Conservation (phyloP, 305 asterid genomes). For the Ajuga reptans region DNA sequence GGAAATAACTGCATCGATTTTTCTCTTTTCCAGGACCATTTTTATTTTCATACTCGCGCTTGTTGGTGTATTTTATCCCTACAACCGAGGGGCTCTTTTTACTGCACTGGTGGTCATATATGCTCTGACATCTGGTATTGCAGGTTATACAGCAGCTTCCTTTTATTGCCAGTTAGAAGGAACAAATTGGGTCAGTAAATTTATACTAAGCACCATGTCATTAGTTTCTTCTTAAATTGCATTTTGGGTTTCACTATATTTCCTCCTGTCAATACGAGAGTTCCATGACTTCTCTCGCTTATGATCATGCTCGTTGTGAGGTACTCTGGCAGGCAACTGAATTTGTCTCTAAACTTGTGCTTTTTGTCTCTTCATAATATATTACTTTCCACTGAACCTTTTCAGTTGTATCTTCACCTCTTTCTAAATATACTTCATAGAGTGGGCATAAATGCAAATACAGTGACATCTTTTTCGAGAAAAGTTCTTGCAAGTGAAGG, state of each 20-base stretch:
- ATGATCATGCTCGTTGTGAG: neutral
- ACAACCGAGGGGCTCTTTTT: conserved; percentile 76
- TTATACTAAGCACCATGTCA: neutral
- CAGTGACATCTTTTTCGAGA: neutral
- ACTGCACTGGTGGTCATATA: conserved; percentile 66
- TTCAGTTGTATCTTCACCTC: neutral
- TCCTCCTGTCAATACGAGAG: neutral
- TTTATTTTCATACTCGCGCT: conserved; percentile 59
- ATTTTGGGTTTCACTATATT: neutral
- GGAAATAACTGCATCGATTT: neutral
- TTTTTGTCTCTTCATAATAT: neutral
- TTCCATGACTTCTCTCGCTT: neutral
- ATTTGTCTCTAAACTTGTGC: neutral
- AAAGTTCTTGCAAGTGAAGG: neutral
- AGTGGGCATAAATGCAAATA: neutral
- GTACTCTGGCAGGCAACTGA: neutral
- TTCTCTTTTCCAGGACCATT: conserved; percentile 35
- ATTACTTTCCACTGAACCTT: neutral
- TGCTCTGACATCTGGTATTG: conserved; percentile 66
- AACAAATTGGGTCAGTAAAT: conserved; percentile 49
- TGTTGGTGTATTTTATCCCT: conserved; percentile 71
- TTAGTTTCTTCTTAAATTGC: neutral
- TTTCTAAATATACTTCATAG: neutral
- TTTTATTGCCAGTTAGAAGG: conserved; percentile 76
- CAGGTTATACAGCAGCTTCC: conserved; percentile 60